Evolutionary conservation across 148 eudicot genomes (phyloP), one percentile per base, ranked within the genome.

Genomic region (Camellia japonica): DNA sequence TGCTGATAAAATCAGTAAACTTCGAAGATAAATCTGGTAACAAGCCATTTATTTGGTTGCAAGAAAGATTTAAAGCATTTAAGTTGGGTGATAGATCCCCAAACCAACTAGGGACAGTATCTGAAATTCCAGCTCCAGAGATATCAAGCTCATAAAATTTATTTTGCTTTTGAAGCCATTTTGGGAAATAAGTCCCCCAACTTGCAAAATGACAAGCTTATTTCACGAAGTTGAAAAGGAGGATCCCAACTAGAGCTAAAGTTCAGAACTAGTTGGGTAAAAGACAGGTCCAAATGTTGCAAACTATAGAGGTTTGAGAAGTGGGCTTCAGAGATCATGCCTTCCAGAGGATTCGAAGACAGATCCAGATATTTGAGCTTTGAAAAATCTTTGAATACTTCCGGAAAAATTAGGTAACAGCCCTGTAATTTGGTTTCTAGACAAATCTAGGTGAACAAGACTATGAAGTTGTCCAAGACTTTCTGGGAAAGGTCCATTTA

Each of bases 321-420:
- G 77, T 84, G 81, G 65, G 70, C 58, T 76, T 68, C 38, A 11
- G 83, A 82, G 13, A 82, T 71, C 44, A 66, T 55, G 12, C 74
- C 85, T 79, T 82, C 58, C 0, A 89, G 72, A 2, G 62, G 82
- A 64, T 82, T 87, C 10, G 38, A 51, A 23, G 23, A n/a, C n/a
- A n/a, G n/a, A n/a, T n/a, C n/a, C n/a, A n/a, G n/a, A n/a, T n/a
- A n/a, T n/a, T n/a, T n/a, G n/a, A n/a, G n/a, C n/a, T n/a, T n/a
- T n/a, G n/a, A n/a, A n/a, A n/a, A n/a, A n/a, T n/a, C n/a, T n/a
- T n/a, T n/a, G n/a, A n/a, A n/a, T n/a, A n/a, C n/a, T n/a, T n/a
- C n/a, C n/a, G n/a, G n/a, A n/a, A n/a, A n/a, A n/a, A n/a, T n/a
- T n/a, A n/a, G n/a, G n/a, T n/a, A n/a, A n/a, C n/a, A n/a, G n/a